A percentile compares a stretch with the other conserved stretches of the same genome.
Evolutionary conservation across 345 rosid species (phyloP).

Genomic region (thale cress (Arabidopsis thaliana)): DNA sequence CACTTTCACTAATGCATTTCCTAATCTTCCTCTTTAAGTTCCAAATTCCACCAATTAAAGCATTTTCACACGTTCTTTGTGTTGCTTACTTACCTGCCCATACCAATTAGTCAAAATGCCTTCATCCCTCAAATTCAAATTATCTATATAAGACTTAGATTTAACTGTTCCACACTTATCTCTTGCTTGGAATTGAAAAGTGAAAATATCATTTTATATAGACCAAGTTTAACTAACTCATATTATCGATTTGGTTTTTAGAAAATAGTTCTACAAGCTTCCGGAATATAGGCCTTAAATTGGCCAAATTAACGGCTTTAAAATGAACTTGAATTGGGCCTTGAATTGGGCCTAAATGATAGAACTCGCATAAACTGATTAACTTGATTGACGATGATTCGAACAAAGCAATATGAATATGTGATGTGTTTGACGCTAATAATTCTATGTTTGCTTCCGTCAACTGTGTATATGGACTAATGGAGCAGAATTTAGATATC

Average conservation of each 20-base stretch:
- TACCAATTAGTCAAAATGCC: background rate
- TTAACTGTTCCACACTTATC: constrained; percentile 18
- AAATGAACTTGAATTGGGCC: background rate
- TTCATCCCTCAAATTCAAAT: background rate
- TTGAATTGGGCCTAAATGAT: background rate
- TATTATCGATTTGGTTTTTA: too few species aligned
- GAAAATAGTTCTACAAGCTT: background rate
- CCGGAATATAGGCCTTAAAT: background rate
- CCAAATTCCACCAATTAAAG: background rate
- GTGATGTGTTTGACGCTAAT: background rate
- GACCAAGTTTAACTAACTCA: background rate
- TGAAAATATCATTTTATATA: background rate
- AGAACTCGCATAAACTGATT: background rate
- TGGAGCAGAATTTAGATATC: background rate
- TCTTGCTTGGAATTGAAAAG: background rate
- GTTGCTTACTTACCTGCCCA: background rate
- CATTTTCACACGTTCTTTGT: constrained; percentile 31
- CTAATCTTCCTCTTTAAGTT: background rate
- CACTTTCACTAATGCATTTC: background rate
- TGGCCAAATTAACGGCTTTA: background rate
- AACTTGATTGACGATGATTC: background rate
- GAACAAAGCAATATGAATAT: background rate
- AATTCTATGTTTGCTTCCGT: background rate
- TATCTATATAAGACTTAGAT: background rate
- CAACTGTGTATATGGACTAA: background rate